Conservation (phyloP, 2,329 filamentous ascomycete genomes). For the Phaeosphaeriaceae sp. region DNA sequence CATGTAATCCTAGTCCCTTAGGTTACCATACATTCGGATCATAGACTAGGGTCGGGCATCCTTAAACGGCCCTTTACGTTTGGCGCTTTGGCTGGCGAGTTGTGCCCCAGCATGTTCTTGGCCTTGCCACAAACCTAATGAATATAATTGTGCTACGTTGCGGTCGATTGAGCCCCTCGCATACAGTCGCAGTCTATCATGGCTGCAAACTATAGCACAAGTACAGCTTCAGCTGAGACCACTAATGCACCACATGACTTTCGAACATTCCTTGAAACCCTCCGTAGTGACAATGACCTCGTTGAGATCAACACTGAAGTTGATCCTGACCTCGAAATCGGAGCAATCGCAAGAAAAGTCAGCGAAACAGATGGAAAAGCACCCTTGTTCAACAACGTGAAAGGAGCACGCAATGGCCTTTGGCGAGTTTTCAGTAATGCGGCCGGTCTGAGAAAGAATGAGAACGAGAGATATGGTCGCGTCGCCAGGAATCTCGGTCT, state of each 20-base stretch:
- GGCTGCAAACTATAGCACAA: not conserved
- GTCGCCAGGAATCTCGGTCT: constrained; percentile 1
- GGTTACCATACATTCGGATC: no score
- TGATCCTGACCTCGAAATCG: constrained; percentile 13
- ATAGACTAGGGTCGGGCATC: no score
- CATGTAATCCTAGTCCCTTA: no score
- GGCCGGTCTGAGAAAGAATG: constrained; percentile 43
- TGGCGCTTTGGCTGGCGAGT: no score
- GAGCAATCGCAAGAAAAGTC: constrained; percentile 51
- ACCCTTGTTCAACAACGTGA: constrained; percentile 60
- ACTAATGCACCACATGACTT: constrained; percentile 1
- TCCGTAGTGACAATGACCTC: constrained; percentile 37
- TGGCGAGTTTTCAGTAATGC: constrained; percentile 58
- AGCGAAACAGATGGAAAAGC: constrained; percentile 51
- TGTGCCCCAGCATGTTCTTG: no score
- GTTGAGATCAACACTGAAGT: constrained; percentile 3
- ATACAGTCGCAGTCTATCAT: not conserved
- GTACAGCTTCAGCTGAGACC: not conserved
- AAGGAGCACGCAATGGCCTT: constrained; percentile 54
- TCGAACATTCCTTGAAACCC: constrained; percentile 46
- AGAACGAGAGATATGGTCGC: constrained; percentile 1
- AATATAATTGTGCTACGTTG: not conserved
- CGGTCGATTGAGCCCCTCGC: not conserved
- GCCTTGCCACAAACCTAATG: no score
- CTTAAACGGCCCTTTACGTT: no score